Percentiles rank a stretch among this genome's conserved stretches.
Conservation (phyloP, 164 flowering plant species). For the Dillenia turbinata region DNA sequence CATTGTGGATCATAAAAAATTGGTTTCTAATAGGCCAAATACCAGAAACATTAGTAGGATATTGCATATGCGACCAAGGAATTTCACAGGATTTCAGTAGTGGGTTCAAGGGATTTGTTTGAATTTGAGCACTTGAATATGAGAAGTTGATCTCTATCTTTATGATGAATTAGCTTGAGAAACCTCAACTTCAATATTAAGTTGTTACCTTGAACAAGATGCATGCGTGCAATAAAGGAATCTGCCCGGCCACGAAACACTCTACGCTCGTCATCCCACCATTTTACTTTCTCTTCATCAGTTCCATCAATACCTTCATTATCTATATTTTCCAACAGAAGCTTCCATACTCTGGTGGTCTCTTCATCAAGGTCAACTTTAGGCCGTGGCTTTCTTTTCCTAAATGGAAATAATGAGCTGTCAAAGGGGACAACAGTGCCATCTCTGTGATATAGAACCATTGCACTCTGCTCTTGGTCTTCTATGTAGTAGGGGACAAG, state of each 20-base stretch:
- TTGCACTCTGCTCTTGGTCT: slow-evolving; percentile 31
- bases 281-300: slow-evolving; percentile 59
- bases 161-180: too few relatives aligned
- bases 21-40: too few relatives aligned
- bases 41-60: too few relatives aligned
- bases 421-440: slow-evolving; percentile 63
- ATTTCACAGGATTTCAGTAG: too few relatives aligned
- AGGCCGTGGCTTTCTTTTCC: slow-evolving; percentile 55
- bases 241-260: slow-evolving; percentile 80
- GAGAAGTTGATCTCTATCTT: too few relatives aligned
- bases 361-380: slow-evolving; percentile 91
- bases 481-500: not conserved
- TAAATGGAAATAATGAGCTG: slow-evolving; percentile 29
- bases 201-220: slow-evolving; percentile 86
- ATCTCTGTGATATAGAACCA: slow-evolving; percentile 53
- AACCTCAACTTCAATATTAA: too few relatives aligned
- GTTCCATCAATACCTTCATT: slow-evolving; percentile 66
- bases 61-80: too few relatives aligned
- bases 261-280: slow-evolving; percentile 90
- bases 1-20: too few relatives aligned
- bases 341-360: slow-evolving; percentile 82
- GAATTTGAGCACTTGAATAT: too few relatives aligned
- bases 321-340: slow-evolving; percentile 60
- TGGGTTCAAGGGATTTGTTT: too few relatives aligned
- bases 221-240: slow-evolving; percentile 95